phyloP scores from a whole-genome alignment of 495 filamentous ascomycete species.

The Talaromyces ruber region DNA sequence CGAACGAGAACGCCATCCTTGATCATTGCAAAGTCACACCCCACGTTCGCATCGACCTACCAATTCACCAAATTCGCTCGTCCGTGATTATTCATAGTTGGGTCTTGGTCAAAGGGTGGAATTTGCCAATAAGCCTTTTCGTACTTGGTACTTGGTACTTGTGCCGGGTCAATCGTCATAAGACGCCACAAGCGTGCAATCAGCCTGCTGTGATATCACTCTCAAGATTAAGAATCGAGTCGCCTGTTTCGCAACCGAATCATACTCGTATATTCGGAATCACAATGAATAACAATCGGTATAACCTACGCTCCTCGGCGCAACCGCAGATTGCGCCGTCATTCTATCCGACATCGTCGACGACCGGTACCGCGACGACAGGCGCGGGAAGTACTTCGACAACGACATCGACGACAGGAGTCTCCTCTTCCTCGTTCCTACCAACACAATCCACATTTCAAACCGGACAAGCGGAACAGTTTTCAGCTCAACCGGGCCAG shows the following conservation, averaged over 20 bases:
- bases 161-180: not conserved
- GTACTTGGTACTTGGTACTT: not conserved
- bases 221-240: not conserved
- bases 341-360: conserved; percentile 1
- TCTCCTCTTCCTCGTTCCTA: not conserved
- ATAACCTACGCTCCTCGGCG: conserved; percentile 4
- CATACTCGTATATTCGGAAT: not conserved
- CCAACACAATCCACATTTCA: not conserved
- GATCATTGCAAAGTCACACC: not conserved
- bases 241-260: not conserved
- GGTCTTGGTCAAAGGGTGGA: not conserved
- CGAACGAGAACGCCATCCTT: not conserved
- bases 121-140: not conserved
- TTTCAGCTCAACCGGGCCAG: not conserved
- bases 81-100: not conserved
- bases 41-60: not conserved
- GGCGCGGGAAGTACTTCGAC: conserved; percentile 8
- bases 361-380: not conserved
- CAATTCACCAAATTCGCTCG: not conserved
- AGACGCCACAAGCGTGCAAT: not conserved
- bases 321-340: conserved; percentile 1
- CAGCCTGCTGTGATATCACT: not conserved
- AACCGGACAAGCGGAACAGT: not conserved
- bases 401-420: not conserved
- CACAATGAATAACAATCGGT: conserved; percentile 3